These are phyloP conservation scores for Pezicula neosporulosa DNA, from an alignment of 2,329 filamentous ascomycete genomes.

Conservation along the genomic window DNA sequence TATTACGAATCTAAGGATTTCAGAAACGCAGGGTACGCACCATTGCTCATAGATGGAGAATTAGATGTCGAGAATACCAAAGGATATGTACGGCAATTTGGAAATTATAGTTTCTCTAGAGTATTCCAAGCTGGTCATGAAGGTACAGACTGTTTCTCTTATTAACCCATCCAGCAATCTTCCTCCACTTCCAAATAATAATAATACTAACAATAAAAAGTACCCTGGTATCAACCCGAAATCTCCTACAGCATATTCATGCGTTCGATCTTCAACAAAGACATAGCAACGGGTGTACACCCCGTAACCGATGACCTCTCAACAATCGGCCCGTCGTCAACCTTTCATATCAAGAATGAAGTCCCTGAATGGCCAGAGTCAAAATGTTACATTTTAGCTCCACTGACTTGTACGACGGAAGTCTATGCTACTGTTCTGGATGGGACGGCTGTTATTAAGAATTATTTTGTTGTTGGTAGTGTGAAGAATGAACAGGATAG, in stretches of 20 bases:
- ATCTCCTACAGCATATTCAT: conserved; percentile 47
- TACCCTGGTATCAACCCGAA: conserved; percentile 47
- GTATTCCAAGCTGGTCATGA: conserved; percentile 60
- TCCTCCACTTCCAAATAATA: neutral
- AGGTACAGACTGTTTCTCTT: conserved; percentile 31
- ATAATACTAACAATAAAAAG: conserved; percentile 27
- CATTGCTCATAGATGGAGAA: conserved; percentile 63
- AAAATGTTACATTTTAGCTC: conserved; percentile 40
- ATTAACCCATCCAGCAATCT: neutral
- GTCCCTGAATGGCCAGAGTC: conserved; percentile 34
- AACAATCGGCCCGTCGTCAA: conserved; percentile 34
- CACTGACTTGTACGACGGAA: conserved; percentile 38
- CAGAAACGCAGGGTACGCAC: conserved; percentile 62
- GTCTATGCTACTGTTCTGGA: conserved; percentile 37
- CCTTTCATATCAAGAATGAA: conserved; percentile 36
- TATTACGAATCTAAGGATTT: conserved; percentile 46
- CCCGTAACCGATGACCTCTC: conserved; percentile 33
- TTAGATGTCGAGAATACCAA: conserved; percentile 51
- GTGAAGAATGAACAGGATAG: conserved; percentile 1
- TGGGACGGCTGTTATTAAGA: conserved; percentile 40
- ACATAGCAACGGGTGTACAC: conserved; percentile 48
- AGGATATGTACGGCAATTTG: conserved; percentile 60
- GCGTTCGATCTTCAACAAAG: conserved; percentile 41
- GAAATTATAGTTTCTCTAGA: conserved; percentile 64
- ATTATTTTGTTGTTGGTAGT: conserved; percentile 39